Percentiles rank a stretch among this genome's conserved stretches.
Evolutionary conservation across 345 rosid species (phyloP).

Genomic region (Iberis pinnata): DNA sequence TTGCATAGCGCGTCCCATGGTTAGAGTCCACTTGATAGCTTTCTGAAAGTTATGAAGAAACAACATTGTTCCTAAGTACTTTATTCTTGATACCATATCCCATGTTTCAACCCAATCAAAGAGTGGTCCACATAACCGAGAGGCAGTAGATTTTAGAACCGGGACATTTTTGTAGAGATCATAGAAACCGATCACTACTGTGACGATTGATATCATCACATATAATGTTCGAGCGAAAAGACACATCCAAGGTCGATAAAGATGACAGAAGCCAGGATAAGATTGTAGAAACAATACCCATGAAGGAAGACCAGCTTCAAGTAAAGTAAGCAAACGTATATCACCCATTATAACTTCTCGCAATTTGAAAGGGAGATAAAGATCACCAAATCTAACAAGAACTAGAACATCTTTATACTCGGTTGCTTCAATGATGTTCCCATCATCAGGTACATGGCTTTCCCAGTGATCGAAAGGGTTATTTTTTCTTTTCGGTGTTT

Average conservation of each 20-base stretch:
- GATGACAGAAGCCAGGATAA: constrained; percentile 84
- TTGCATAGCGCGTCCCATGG: constrained; percentile 41
- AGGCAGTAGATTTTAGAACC: constrained; percentile 83
- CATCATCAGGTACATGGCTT: constrained; percentile 34
- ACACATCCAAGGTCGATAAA: constrained; percentile 99
- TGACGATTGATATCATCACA: constrained; percentile 60
- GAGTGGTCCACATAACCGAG: constrained; percentile 82
- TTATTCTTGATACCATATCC: constrained; percentile 95
- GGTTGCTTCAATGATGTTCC: constrained; percentile 42
- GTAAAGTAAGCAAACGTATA: constrained; percentile 67
- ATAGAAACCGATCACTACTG: constrained; percentile 86
- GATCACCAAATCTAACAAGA: constrained; percentile 68
- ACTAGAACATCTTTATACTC: constrained; percentile 67
- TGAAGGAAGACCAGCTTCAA: constrained; percentile 97
- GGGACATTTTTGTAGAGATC: constrained; percentile 97
- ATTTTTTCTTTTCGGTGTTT: constrained; percentile 39
- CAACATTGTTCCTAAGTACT: constrained; percentile 96
- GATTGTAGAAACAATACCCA: constrained; percentile 98
- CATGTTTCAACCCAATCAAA: constrained; percentile 93
- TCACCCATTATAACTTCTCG: constrained; percentile 67
- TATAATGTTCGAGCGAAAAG: constrained; percentile 85
- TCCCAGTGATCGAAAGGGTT: constrained; percentile 36
- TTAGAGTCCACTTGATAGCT: constrained; percentile 64
- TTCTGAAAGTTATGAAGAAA: constrained; percentile 87
- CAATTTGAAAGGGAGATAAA: constrained; percentile 71